These are phyloP conservation scores for Fusarium oxysporum DNA, from an alignment of 2,329 filamentous ascomycete species.

Conservation along the genomic window DNA sequence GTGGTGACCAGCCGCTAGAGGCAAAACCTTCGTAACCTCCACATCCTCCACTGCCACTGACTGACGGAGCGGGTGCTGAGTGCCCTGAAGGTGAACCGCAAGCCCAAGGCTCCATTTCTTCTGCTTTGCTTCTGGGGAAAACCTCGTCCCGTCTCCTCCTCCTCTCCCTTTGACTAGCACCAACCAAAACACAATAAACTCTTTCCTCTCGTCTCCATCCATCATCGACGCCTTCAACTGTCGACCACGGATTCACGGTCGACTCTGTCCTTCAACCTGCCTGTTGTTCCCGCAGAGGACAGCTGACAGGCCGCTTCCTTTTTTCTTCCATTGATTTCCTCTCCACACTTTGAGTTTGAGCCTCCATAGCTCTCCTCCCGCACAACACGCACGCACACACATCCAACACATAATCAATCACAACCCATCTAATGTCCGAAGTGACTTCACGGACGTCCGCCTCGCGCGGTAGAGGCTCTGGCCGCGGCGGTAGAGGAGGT, in stretches of 20 bases:
- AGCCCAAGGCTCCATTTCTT: constrained; percentile 45
- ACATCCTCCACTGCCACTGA: constrained; percentile 41
- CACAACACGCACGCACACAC: constrained; percentile 39
- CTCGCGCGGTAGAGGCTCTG: constrained; percentile 89
- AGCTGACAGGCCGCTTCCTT: constrained; percentile 51
- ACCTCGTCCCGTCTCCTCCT: constrained; percentile 51
- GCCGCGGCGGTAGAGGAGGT: constrained; percentile 85
- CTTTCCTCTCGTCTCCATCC: constrained; percentile 38
- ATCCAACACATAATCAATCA: constrained; percentile 52
- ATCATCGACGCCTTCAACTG: constrained; percentile 47
- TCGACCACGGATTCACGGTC: constrained; percentile 48
- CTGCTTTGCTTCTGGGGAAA: constrained; percentile 53
- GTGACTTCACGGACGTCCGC: constrained; percentile 85
- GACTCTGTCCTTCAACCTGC: constrained; percentile 48
- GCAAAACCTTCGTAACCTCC: constrained; percentile 54
- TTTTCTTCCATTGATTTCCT: constrained; percentile 41
- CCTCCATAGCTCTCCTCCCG: constrained; percentile 45
- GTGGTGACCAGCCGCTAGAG: constrained; percentile 46
- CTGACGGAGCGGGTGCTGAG: constrained; percentile 1
- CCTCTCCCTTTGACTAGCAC: constrained; percentile 48
- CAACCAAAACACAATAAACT: constrained; percentile 33
- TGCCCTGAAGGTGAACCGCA: constrained; percentile 35
- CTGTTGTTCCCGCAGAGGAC: constrained; percentile 54
- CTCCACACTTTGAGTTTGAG: constrained; percentile 48
- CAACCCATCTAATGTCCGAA: constrained; percentile 84